These are phyloP conservation scores for Cladophialophora carrionii DNA, from an alignment of 2,329 filamentous ascomycete species.

Conservation along the genomic window DNA sequence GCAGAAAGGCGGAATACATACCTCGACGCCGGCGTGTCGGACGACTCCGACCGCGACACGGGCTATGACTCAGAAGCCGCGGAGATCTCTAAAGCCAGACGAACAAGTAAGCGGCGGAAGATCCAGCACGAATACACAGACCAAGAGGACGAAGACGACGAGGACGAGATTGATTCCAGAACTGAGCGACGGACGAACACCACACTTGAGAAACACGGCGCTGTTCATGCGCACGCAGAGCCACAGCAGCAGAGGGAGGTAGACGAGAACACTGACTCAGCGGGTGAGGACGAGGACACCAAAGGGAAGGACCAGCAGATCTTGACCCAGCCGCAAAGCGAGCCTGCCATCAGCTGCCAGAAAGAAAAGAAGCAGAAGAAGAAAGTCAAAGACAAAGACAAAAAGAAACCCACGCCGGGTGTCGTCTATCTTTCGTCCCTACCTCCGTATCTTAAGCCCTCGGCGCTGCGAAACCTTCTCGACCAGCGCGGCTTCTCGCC, in stretches of 20 bases:
- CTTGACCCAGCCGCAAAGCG: conserved; percentile 41
- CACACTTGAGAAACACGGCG: neutral
- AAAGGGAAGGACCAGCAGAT: neutral
- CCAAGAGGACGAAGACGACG: conserved; percentile 41
- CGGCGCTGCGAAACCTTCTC: conserved; percentile 49
- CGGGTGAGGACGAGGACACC: neutral
- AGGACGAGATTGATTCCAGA: neutral
- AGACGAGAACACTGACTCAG: neutral
- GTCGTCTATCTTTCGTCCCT: conserved; percentile 52
- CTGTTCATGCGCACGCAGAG: neutral
- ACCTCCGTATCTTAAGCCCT: conserved; percentile 54
- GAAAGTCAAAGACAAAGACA: conserved; percentile 6
- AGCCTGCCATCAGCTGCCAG: conserved; percentile 60
- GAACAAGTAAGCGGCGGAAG: conserved; percentile 35
- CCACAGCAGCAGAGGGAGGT: neutral
- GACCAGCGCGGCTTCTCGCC: conserved; percentile 48
- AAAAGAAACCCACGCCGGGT: conserved; percentile 41
- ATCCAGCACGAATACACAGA: conserved; percentile 33
- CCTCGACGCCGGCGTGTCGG: conserved; percentile 42
- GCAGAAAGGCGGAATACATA: conserved; percentile 24
- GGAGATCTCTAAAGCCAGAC: conserved; percentile 45
- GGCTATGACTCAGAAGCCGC: conserved; percentile 53
- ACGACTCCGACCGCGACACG: conserved; percentile 46
- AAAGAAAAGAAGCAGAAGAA: conserved; percentile 48
- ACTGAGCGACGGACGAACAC: conserved; percentile 43